Evolutionary conservation across 306 rosid species (phyloP).

Genomic region (Medicago lupulina): DNA sequence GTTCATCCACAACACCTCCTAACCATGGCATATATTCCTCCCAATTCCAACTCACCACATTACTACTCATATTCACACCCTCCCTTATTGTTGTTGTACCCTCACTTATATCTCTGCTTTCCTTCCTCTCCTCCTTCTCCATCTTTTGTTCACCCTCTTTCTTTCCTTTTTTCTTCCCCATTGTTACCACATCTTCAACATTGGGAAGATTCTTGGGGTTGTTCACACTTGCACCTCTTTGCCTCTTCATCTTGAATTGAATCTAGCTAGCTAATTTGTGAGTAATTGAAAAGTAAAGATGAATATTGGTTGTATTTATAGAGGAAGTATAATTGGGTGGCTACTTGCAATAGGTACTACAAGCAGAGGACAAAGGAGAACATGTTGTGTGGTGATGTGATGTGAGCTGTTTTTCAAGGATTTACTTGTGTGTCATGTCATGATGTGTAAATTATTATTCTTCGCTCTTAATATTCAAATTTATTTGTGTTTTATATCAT

Average conservation of each 20-base stretch:
- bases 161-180: conserved; percentile 54
- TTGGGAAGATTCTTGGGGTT: conserved; percentile 33
- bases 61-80: not conserved
- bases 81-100: not conserved
- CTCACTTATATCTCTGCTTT: not conserved
- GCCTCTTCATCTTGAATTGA: conserved; percentile 57
- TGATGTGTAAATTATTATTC: not conserved
- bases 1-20: conserved; percentile 56
- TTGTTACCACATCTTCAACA: conserved; percentile 40
- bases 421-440: not conserved
- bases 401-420: conserved; percentile 8
- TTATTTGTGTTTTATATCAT: too few species aligned
- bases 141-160: conserved; percentile 37
- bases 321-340: conserved; percentile 5
- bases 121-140: conserved; percentile 29
- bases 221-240: conserved; percentile 39
- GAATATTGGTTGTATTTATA: conserved; percentile 34
- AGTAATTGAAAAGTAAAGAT: conserved; percentile 5
- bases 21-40: conserved; percentile 56
- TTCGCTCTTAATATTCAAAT: too few species aligned
- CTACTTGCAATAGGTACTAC: not conserved
- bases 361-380: not conserved
- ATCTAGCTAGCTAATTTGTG: not conserved
- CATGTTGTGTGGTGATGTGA: conserved; percentile 11
- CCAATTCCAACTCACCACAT: conserved; percentile 28